Base-by-base conservation (phyloP, 164 flowering plant species). In the Litsea cubeba region DNA sequence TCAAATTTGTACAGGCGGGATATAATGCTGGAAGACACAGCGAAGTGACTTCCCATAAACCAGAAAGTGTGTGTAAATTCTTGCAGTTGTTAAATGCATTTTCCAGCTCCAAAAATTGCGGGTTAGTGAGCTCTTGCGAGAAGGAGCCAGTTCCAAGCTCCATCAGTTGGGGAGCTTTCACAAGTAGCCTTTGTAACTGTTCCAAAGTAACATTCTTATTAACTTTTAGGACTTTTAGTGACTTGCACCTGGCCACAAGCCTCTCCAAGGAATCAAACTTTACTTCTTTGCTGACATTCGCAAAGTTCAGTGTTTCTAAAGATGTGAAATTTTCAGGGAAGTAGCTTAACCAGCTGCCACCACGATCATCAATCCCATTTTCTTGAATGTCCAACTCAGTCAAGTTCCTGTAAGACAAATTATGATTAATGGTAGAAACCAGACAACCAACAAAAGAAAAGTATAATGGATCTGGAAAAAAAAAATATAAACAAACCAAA, bases 81-180 rank as follows among this genome's bases (percentile, higher is more conserved):
- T 80, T 85, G 82, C 88, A 89, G 74, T 74, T 81, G 24, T 26
- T 78, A 72, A 93, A 90, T 28, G 88, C 86, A 63, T 63, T 80
- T 74, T 77, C 83, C 23, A 91, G 85, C 23, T 87, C 86, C 3
- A 72, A 66, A 51, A 75, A 80, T 67, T 83, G 90, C 49, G 40
- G 73, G 15, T 70, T 22, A 1, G 83, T 76, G 71, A 86, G 86
- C 65, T 88, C 93, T 75, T 84, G 87, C 14, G 72, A 63, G 78
- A 90, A 90, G 1, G 91, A 81, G 23, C 98, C 96, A 70, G 91
- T 88, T 35, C 98, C 92, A 40, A 93, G 85, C 80, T 89, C 90
- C 11, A 50, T 71, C 74, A 93, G 66, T 54, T 85, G 87, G 75
- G 96, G 96, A 72, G 89, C 87, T 49, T 50, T 77, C 62, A 79